These are phyloP conservation scores for Tremella mesenterica DNA, from an alignment of 768 basidiomycete genomes.

Conservation along the genomic window DNA sequence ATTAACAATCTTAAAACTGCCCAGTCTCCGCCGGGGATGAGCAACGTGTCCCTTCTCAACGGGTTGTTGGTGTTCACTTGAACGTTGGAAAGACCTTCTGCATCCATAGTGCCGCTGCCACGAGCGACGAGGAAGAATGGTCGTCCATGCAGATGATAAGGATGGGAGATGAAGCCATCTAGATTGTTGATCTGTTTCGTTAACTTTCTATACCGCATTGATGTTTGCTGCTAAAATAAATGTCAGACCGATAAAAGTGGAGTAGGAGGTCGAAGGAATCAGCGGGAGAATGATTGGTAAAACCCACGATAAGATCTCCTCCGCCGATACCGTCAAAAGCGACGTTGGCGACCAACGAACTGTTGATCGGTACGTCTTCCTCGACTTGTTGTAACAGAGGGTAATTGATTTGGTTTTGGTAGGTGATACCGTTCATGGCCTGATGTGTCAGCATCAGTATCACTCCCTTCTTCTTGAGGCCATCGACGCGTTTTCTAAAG, in stretches of 20 bases:
- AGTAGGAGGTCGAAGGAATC: too few relatives aligned
- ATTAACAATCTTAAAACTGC: conserved; percentile 51
- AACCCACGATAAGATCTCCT: conserved; percentile 17
- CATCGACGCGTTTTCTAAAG: too few relatives aligned
- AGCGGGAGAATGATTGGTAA: too few relatives aligned
- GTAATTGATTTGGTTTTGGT: conserved; percentile 20
- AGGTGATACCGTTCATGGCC: conserved; percentile 21
- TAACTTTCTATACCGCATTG: neutral
- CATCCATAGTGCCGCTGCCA: conserved; percentile 16
- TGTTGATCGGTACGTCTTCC: conserved; percentile 4
- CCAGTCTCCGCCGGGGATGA: conserved; percentile 45
- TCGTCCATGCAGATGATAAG: conserved; percentile 25
- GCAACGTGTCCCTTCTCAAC: conserved; percentile 48
- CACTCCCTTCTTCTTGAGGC: too few relatives aligned
- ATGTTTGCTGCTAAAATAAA: neutral
- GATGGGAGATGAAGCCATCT: conserved; percentile 15
- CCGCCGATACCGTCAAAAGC: conserved; percentile 10
- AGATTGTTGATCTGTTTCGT: conserved; percentile 18
- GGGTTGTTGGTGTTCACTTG: conserved; percentile 45
- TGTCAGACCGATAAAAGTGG: too few relatives aligned
- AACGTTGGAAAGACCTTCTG: neutral
- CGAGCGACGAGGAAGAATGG: conserved; percentile 21
- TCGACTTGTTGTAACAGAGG: conserved; percentile 16
- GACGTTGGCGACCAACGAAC: conserved; percentile 8
- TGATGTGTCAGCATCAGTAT: neutral